Base-by-base conservation (phyloP, 2,329 filamentous ascomycete species). In the Stylonectria norvegica region DNA sequence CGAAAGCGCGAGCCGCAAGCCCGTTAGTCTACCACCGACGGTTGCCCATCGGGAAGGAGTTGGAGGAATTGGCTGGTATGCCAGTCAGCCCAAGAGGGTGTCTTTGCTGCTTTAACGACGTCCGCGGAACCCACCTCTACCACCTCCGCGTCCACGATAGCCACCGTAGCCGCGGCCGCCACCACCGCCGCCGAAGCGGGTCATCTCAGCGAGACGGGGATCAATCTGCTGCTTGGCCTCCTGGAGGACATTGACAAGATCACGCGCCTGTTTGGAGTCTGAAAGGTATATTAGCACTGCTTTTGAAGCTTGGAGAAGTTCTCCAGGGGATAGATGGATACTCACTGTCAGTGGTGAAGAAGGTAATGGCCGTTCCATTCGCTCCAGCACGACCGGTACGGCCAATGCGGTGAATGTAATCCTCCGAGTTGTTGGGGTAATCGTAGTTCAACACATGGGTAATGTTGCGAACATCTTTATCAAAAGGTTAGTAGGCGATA, bases 361-460 rank as follows among this genome's bases (percentile, higher is more conserved):
- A 81, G 53, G 93, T 97, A 64, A 97, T 97, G 66, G 93, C 93
- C 60, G 90, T 97, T 73, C 93, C 93, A 53, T 85, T 88, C 61
- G 85, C 85, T 73, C 93, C 93, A 64, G 93, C 91, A 76, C 91
- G 87, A 60, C 93, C 91, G 59, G 93, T 97, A 73, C 93, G 86
- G 61, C 93, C 93, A 68, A 91, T 93, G 68, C 93, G 86, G 66
- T 96, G 93, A 57, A 97, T 95, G 63, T 97, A 97, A 65, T 97
- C 91, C 75, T 98, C 93, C 61, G 93, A 82, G 72, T 97, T 97
- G 78, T 97, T 97, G 69, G 91, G 91, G 72, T 97, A 97, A 70
- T 97, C 93, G 87, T 97, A 96, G 83, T 97, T 97, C 75, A 98
- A 81, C 73, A 98, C 93, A 76, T 98, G 93, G 73, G 93, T 97